phyloP scores from a whole-genome alignment of 345 rosid species.

The Lepidium sativum region DNA sequence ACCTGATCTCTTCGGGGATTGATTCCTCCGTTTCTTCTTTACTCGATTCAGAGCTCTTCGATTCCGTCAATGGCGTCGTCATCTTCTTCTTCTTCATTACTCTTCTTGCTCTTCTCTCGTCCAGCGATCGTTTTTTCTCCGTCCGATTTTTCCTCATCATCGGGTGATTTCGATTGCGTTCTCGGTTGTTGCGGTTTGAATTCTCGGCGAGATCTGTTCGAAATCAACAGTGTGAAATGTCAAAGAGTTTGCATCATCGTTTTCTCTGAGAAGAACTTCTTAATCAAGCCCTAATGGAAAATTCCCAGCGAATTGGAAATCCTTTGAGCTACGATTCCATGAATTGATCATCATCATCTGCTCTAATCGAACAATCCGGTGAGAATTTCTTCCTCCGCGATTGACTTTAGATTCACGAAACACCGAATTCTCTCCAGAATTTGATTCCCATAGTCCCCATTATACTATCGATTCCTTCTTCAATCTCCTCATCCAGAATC shows the following conservation, averaged over 20 bases:
- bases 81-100: slow-evolving; percentile 42
- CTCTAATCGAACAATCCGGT: slow-evolving; percentile 11
- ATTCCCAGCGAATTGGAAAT: slow-evolving; percentile 28
- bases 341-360: slow-evolving; percentile 21
- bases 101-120: slow-evolving; percentile 28
- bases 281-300: slow-evolving; percentile 24
- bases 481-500: slow-evolving; percentile 65
- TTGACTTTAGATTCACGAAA: not conserved
- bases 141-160: not conserved
- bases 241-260: slow-evolving; percentile 38
- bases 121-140: not conserved
- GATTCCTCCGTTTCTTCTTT: slow-evolving; percentile 24
- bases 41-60: slow-evolving; percentile 17
- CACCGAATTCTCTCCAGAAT: not conserved
- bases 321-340: slow-evolving; percentile 32
- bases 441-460: slow-evolving; percentile 46
- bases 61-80: slow-evolving; percentile 12
- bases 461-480: slow-evolving; percentile 68
- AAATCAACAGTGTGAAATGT: slow-evolving; percentile 51
- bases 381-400: not conserved
- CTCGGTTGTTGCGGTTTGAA: slow-evolving; percentile 6
- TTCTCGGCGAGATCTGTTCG: slow-evolving; percentile 59
- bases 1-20: slow-evolving; percentile 8
- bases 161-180: not conserved
- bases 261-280: slow-evolving; percentile 40